Conservation (phyloP, 441 rosid genomes). For the Euphorbia neoarborescens region DNA sequence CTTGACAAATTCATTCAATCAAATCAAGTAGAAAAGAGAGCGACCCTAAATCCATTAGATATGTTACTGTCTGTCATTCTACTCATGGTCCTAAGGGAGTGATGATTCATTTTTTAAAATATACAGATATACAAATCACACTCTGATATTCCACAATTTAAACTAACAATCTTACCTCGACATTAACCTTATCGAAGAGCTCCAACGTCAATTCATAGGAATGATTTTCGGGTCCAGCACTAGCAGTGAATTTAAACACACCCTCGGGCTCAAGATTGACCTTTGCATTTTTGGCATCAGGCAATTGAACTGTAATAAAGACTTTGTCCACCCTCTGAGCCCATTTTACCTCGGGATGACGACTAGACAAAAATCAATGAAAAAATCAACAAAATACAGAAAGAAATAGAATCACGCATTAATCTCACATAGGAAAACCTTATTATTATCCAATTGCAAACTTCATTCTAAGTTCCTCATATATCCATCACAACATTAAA, state of each 20-base stretch:
- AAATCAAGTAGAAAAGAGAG: not conserved
- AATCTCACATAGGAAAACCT: not conserved
- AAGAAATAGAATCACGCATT: not conserved
- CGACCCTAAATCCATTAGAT: not conserved
- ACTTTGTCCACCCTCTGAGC: conserved; percentile 54
- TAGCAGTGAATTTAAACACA: conserved; percentile 47
- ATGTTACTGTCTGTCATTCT: not conserved
- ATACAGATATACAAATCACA: not conserved
- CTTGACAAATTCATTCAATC: not conserved
- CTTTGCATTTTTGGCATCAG: conserved; percentile 56
- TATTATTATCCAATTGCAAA: too few relatives aligned
- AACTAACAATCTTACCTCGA: conserved; percentile 26
- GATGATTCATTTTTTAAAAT: not conserved
- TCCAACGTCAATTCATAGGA: conserved; percentile 48
- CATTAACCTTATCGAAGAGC: conserved; percentile 47
- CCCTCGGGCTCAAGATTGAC: conserved; percentile 62
- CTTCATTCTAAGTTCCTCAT: not conserved
- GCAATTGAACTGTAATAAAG: conserved; percentile 48
- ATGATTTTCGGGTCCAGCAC: conserved; percentile 36
- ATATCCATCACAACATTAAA: not conserved
- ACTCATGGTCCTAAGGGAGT: not conserved
- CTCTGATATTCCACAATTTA: not conserved
- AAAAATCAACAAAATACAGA: not conserved
- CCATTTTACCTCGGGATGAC: conserved; percentile 62
- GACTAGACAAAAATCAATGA: conserved; percentile 21